These are phyloP conservation scores for Aspergillus coremiiformis DNA, from an alignment of 495 filamentous ascomycete species.

Conservation along the genomic window DNA sequence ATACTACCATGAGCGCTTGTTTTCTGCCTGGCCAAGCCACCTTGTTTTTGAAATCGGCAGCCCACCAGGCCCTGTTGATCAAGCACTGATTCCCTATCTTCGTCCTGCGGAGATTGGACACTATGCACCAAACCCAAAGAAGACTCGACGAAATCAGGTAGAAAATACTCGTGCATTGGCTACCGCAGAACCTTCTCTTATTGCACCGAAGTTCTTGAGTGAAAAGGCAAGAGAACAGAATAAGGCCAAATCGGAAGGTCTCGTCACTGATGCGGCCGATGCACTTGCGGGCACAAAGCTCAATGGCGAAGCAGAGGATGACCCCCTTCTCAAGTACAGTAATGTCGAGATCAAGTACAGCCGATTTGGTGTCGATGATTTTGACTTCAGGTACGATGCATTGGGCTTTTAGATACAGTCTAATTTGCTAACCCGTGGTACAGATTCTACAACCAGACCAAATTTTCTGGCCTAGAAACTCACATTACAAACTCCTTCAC, in stretches of 20 bases:
- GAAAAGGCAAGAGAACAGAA: slow-evolving; percentile 73
- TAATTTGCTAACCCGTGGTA: slow-evolving; percentile 6
- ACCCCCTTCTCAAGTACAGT: slow-evolving; percentile 78
- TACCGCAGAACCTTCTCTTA: slow-evolving; percentile 45
- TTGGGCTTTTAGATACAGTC: neutral
- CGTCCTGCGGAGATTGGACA: slow-evolving; percentile 62
- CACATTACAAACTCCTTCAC: slow-evolving; percentile 95
- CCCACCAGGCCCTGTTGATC: slow-evolving; percentile 69
- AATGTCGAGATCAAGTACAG: slow-evolving; percentile 96
- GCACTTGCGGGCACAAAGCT: slow-evolving; percentile 53
- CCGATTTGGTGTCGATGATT: slow-evolving; percentile 94
- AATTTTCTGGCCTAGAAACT: slow-evolving; percentile 85
- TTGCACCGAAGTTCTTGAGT: slow-evolving; percentile 83
- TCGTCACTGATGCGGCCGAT: slow-evolving; percentile 56
- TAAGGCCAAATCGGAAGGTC: slow-evolving; percentile 44
- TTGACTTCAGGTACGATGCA: slow-evolving; percentile 73
- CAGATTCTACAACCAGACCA: slow-evolving; percentile 88
- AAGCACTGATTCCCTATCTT: slow-evolving; percentile 59
- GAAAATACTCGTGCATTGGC: slow-evolving; percentile 59
- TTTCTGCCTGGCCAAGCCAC: slow-evolving; percentile 85
- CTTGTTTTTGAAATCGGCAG: slow-evolving; percentile 76
- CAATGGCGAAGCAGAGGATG: slow-evolving; percentile 53
- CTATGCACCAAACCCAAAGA: slow-evolving; percentile 71
- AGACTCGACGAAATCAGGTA: slow-evolving; percentile 68
- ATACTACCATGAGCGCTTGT: slow-evolving; percentile 77